Evolutionary conservation across 1,284 basidiomycete genomes (phyloP).

Genomic region (Ganoderma lucidum): DNA sequence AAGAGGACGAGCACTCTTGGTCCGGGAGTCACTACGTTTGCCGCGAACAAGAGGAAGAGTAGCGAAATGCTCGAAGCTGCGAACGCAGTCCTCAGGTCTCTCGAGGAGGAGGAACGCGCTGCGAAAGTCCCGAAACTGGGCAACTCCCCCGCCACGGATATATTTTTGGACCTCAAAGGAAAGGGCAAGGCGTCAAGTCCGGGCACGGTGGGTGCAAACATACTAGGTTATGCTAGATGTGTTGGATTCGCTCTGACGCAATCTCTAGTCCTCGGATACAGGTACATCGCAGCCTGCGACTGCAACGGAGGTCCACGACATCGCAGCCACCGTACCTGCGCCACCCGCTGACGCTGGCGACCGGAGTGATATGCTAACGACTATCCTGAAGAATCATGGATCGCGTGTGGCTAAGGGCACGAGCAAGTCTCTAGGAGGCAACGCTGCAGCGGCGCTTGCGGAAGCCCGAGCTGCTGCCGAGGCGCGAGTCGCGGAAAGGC

Average conservation of each 20-base stretch:
- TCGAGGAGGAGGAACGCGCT: slow-evolving; percentile 48
- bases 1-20: slow-evolving; percentile 48
- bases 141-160: slow-evolving; percentile 12
- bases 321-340: not conserved
- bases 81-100: slow-evolving; percentile 28
- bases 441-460: slow-evolving; percentile 67
- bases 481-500: slow-evolving; percentile 69
- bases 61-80: slow-evolving; percentile 54
- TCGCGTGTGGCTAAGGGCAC: slow-evolving; percentile 65
- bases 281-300: slow-evolving; percentile 5
- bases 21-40: slow-evolving; percentile 13
- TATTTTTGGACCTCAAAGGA: slow-evolving; percentile 20
- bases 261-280: not conserved
- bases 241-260: too few relatives aligned
- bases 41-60: slow-evolving; percentile 69
- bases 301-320: not conserved
- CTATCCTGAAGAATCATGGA: slow-evolving; percentile 69
- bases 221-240: not conserved
- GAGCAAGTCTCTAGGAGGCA: slow-evolving; percentile 69
- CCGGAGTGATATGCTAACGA: slow-evolving; percentile 58
- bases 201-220: slow-evolving; percentile 18
- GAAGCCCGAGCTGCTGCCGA: slow-evolving; percentile 77
- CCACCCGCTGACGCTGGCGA: slow-evolving; percentile 39
- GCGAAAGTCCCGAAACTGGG: slow-evolving; percentile 57
- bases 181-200: slow-evolving; percentile 23